Conservation (phyloP, 2,329 filamentous ascomycete species). For the Monilinia fructigena region DNA sequence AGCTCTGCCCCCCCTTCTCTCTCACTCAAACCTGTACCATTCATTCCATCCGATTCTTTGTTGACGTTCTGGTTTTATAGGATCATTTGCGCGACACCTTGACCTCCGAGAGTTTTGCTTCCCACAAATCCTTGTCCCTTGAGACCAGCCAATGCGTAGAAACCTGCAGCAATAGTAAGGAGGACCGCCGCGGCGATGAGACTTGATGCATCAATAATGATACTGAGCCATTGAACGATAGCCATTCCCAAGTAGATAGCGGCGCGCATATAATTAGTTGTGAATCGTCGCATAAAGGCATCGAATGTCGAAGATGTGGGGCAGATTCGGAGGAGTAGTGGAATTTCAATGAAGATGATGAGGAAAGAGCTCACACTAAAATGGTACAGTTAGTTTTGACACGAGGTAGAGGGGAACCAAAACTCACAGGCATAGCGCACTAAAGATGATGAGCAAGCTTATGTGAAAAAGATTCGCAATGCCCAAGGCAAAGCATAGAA, state of each 20-base stretch:
- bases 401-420: background rate
- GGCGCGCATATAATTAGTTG: conserved; percentile 96
- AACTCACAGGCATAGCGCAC: conserved; percentile 54
- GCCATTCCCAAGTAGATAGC: conserved; percentile 81
- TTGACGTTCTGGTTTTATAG: conserved; percentile 55
- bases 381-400: conserved; percentile 22
- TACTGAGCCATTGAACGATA: conserved; percentile 78
- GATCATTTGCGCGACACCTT: conserved; percentile 96
- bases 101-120: conserved; percentile 93
- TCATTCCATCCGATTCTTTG: background rate
- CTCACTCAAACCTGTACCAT: background rate
- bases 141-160: conserved; percentile 76
- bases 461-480: conserved; percentile 65
- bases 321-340: conserved; percentile 94
- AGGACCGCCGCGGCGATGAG: conserved; percentile 86
- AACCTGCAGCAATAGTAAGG: conserved; percentile 70
- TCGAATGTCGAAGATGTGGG: conserved; percentile 91
- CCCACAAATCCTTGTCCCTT: conserved; percentile 85
- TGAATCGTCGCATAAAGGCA: conserved; percentile 82
- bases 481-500: conserved; percentile 67
- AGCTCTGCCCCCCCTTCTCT: background rate
- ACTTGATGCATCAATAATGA: conserved; percentile 62
- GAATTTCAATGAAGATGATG: conserved; percentile 85
- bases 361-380: conserved; percentile 66
- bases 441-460: conserved; percentile 47